A percentile compares a stretch with the other conserved stretches of the same genome.
These are phyloP conservation scores for Penicillium freii DNA, from an alignment of 2,329 filamentous ascomycete genomes.

Conservation along the genomic window DNA sequence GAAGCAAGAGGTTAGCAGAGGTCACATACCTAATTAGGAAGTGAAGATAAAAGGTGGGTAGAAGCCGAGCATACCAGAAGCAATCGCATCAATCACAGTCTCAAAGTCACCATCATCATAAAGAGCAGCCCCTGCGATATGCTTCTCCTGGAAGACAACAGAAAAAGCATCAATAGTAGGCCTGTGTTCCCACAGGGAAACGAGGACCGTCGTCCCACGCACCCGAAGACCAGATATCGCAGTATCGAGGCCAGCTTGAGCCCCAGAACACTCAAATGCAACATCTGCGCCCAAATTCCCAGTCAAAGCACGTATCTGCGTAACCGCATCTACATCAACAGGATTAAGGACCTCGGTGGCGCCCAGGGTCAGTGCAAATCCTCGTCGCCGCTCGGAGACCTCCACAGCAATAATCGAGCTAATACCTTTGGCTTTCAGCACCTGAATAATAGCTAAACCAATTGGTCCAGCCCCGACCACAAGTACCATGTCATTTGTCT, in stretches of 20 bases:
- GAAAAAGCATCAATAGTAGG: slow-evolving; percentile 55
- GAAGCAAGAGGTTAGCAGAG: slow-evolving; percentile 22
- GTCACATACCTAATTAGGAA: neutral
- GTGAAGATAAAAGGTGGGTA: neutral
- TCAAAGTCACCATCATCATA: slow-evolving; percentile 57
- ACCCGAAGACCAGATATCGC: slow-evolving; percentile 52
- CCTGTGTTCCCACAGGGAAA: slow-evolving; percentile 61
- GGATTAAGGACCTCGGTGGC: slow-evolving; percentile 57
- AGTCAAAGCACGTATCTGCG: slow-evolving; percentile 49
- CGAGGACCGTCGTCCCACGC: slow-evolving; percentile 59
- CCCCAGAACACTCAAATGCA: slow-evolving; percentile 62
- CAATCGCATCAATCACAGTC: slow-evolving; percentile 54
- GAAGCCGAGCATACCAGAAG: slow-evolving; percentile 31
- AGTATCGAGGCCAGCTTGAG: slow-evolving; percentile 49
- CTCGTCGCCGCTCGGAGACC: slow-evolving; percentile 50
- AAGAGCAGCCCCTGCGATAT: slow-evolving; percentile 48
- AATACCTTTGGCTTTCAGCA: slow-evolving; percentile 53
- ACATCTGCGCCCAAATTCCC: slow-evolving; percentile 50
- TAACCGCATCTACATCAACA: slow-evolving; percentile 46
- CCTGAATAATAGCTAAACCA: slow-evolving; percentile 59
- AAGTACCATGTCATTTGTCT: slow-evolving; percentile 48
- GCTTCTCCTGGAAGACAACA: slow-evolving; percentile 54
- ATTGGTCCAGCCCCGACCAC: slow-evolving; percentile 63
- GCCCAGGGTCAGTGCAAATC: slow-evolving; percentile 56
- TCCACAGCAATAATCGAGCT: slow-evolving; percentile 59